These are phyloP conservation scores for Tubosaeta sp. DNA, from an alignment of 768 basidiomycete genomes.

Conservation along the genomic window DNA sequence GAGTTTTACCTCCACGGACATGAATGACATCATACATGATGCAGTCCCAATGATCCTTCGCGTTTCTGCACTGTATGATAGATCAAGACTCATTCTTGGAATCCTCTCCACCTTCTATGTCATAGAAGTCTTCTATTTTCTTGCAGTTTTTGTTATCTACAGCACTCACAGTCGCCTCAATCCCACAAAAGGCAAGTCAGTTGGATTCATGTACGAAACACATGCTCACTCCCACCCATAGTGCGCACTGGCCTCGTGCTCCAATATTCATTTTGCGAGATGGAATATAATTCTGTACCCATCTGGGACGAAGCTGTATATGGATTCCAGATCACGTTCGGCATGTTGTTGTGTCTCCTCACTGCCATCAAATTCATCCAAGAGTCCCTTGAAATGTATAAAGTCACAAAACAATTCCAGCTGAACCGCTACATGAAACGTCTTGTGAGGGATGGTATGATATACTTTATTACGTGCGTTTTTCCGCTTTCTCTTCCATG, in stretches of 20 bases:
- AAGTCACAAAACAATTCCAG: background rate
- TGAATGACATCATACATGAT: background rate
- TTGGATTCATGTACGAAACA: background rate
- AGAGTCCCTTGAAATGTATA: background rate
- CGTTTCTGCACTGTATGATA: background rate
- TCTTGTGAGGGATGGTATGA: background rate
- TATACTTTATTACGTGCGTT: background rate
- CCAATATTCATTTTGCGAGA: background rate
- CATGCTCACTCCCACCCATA: background rate
- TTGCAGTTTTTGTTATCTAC: background rate
- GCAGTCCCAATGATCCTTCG: constrained; percentile 2
- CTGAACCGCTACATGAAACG: background rate
- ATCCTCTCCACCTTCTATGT: background rate
- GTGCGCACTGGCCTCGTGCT: background rate
- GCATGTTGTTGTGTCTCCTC: background rate
- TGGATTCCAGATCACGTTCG: background rate
- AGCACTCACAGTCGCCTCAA: background rate
- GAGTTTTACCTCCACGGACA: background rate
- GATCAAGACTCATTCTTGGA: background rate
- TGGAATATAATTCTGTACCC: no score
- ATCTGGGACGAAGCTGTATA: background rate
- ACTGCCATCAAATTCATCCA: background rate
- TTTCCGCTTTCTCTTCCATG: no score
- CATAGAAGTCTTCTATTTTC: background rate
- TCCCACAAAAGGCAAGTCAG: background rate